Evolutionary conservation across 805 yeast genomes (phyloP).

Genomic region (Debaryomyces hansenii): DNA sequence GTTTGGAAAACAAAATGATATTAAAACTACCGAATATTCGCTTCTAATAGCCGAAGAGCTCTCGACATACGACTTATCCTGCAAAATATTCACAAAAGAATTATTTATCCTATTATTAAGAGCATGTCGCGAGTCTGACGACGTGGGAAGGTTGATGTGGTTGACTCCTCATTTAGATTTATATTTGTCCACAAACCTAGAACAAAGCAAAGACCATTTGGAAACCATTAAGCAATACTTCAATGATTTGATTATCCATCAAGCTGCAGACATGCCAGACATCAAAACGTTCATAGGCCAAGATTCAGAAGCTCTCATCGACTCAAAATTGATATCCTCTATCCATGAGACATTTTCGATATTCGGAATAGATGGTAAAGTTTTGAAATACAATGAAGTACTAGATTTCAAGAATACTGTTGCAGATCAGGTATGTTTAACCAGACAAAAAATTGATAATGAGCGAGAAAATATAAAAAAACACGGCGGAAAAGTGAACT

Average conservation of each 20-base stretch:
- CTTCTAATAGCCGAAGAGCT: conserved; percentile 12
- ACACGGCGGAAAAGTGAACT: neutral
- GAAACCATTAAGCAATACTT: neutral
- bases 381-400: conserved; percentile 18
- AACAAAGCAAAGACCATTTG: conserved; percentile 3
- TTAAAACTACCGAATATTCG: conserved; percentile 2
- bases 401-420: conserved; percentile 14
- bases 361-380: conserved; percentile 31
- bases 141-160: conserved; percentile 36
- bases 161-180: conserved; percentile 32
- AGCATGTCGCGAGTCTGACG: conserved; percentile 25
- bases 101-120: conserved; percentile 21
- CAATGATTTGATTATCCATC: neutral
- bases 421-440: neutral
- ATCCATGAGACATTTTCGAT: conserved; percentile 17
- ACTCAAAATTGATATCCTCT: conserved; percentile 15
- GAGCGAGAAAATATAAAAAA: neutral
- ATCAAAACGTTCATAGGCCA: neutral
- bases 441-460: neutral
- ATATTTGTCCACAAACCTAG: conserved; percentile 9
- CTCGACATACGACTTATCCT: conserved; percentile 12
- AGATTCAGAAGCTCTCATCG: conserved; percentile 9
- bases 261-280: neutral
- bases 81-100: conserved; percentile 18
- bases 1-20: conserved; percentile 8